These are phyloP conservation scores for Curvularia verruculosa DNA, from an alignment of 2,329 filamentous ascomycete genomes.

Conservation along the genomic window DNA sequence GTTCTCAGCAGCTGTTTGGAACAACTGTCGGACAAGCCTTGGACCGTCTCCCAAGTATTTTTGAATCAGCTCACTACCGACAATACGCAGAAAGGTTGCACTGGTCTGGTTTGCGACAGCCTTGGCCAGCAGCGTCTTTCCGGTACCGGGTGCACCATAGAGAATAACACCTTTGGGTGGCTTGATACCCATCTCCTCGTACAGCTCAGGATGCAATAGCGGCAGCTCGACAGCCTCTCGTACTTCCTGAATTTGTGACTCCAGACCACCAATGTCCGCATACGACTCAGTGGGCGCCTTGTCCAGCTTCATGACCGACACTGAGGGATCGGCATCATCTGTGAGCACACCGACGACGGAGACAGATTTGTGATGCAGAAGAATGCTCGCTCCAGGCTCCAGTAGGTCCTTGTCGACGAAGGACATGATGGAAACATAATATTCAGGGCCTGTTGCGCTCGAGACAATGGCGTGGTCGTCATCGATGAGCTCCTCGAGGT, in stretches of 20 bases:
- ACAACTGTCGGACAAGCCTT: conserved; percentile 91
- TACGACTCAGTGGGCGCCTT: conserved; percentile 99
- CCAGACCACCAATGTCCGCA: conserved; percentile 95
- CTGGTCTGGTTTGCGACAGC: conserved; percentile 99
- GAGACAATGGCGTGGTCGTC: conserved; percentile 99
- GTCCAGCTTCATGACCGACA: conserved; percentile 99
- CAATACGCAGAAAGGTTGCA: conserved; percentile 95
- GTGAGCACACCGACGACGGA: conserved; percentile 97
- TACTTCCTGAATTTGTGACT: conserved; percentile 95
- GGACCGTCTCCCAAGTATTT: conserved; percentile 98
- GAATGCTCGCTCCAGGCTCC: conserved; percentile 92
- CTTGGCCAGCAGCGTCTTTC: conserved; percentile 94
- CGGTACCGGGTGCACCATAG: conserved; percentile 94
- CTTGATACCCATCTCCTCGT: conserved; percentile 99
- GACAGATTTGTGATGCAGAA: conserved; percentile 96
- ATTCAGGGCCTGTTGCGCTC: conserved; percentile 95
- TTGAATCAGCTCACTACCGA: conserved; percentile 96
- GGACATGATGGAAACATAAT: conserved; percentile 99
- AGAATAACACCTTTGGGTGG: conserved; percentile 99
- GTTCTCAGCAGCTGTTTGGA: conserved; percentile 94
- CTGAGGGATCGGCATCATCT: conserved; percentile 91
- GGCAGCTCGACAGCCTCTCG: conserved; percentile 96
- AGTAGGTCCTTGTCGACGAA: conserved; percentile 99
- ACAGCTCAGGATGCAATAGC: conserved; percentile 91
- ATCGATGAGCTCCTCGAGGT: conserved; percentile 97